phyloP scores from a whole-genome alignment of 2,329 filamentous ascomycete species.

The Colletotrichum lupini region DNA sequence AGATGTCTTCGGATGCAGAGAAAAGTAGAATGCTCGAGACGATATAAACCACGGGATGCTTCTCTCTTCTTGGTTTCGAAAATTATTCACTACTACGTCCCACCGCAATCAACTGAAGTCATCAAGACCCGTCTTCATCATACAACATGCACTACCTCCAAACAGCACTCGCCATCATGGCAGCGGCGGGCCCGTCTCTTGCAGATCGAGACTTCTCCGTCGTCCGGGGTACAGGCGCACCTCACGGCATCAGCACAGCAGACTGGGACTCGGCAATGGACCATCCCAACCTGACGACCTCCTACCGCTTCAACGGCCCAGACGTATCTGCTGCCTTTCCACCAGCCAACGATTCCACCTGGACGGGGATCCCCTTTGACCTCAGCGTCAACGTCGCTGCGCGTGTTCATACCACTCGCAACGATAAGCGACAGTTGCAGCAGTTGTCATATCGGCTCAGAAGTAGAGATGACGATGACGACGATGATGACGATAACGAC shows the following conservation, averaged over 20 bases:
- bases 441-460: not conserved
- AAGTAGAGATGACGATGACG: not conserved
- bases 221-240: not conserved
- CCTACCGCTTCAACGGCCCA: not conserved
- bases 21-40: not conserved
- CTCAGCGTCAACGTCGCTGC: not conserved
- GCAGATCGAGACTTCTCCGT: not conserved
- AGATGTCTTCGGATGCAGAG: not conserved
- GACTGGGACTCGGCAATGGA: not conserved
- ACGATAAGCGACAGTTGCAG: not conserved
- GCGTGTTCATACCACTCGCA: not conserved
- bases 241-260: not conserved
- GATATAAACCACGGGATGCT: not conserved
- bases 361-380: not conserved
- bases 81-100: no score
- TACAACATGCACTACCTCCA: not conserved
- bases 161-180: not conserved
- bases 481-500: not conserved
- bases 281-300: not conserved
- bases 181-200: not conserved
- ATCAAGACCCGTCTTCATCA: not conserved
- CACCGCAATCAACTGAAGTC: no score
- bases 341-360: not conserved
- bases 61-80: not conserved
- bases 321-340: not conserved